Evolutionary conservation across 257 asterid species (phyloP), one percentile per base, ranked within the genome.

Genomic region (Buddleja alternifolia): DNA sequence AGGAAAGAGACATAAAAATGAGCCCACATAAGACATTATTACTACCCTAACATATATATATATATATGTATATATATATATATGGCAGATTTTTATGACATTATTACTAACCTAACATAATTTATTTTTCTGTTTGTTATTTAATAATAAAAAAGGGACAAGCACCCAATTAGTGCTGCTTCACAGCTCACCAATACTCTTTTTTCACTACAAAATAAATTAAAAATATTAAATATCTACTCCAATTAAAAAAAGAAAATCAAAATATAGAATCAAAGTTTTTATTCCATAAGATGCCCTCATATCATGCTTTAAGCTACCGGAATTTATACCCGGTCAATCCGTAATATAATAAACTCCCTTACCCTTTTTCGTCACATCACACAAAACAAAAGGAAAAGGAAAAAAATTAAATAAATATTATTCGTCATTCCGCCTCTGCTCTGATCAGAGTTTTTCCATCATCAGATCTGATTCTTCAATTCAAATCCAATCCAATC

Each of bases 391-490:
- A 20, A 20, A 21, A 46, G 12, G 39, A 63, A 44, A 65, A 54
- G 12, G 54, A 7, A 16, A 47, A 25, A 2, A 55, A 29, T 45
- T 61, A 17, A 70, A 19, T 25, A 41, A 63, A 69, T 37, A 52
- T 32, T 8, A 34, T 50, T 66, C 36, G 32, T 51, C 70, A 67
- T 41, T 65, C 67, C 56, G 64, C 48, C 51, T 47, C 57, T 71
- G 34, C 52, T 54, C 67, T 67, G 68, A 45, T 54, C 80, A 53
- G 67, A 40, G 73, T 51, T 73, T 68, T 61, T n/a, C n/a, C n/a
- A n/a, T n/a, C n/a, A 69, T 76, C 77, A 77, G 87, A 82, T 79
- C 82, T 76, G 84, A 73, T 73, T 56, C 69, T 11, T 62, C 73
- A 8, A n/a, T n/a, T n/a, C n/a, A n/a, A n/a, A n/a, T n/a, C n/a